Conservation (phyloP, 78 protist genomes). For the Emiliania huxleyi region DNA sequence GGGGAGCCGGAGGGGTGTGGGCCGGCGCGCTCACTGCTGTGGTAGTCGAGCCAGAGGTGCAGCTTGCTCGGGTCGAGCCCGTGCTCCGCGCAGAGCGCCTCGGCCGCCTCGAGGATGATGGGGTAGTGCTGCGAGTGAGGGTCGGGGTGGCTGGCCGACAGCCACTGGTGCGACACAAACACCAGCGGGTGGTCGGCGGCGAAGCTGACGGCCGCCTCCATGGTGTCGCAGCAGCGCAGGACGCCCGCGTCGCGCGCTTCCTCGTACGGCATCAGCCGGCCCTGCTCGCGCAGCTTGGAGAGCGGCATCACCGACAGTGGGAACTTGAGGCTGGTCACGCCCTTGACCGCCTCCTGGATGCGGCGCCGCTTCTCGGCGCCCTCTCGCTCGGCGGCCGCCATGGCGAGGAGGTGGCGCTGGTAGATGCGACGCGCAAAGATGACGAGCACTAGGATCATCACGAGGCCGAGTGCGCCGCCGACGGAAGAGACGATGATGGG, state of each 20-base stretch:
- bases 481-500: background rate
- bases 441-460: background rate
- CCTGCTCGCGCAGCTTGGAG: background rate
- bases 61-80: background rate
- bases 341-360: background rate
- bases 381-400: background rate
- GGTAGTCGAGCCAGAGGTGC: background rate
- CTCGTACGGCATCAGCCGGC: background rate
- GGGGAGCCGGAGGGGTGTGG: no score
- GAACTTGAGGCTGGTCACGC: background rate
- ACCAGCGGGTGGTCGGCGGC: background rate
- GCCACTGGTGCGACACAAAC: background rate
- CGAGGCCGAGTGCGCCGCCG: background rate
- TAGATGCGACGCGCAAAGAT: background rate
- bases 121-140: background rate
- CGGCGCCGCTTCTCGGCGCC: background rate
- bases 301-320: background rate
- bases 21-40: no score
- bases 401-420: background rate
- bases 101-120: background rate
- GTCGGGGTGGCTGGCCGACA: background rate
- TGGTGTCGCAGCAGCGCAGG: background rate
- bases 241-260: background rate
- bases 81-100: background rate
- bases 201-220: background rate